Evolutionary conservation across 2,329 filamentous ascomycete genomes (phyloP).

Genomic region (Hyphodiscus sp.): DNA sequence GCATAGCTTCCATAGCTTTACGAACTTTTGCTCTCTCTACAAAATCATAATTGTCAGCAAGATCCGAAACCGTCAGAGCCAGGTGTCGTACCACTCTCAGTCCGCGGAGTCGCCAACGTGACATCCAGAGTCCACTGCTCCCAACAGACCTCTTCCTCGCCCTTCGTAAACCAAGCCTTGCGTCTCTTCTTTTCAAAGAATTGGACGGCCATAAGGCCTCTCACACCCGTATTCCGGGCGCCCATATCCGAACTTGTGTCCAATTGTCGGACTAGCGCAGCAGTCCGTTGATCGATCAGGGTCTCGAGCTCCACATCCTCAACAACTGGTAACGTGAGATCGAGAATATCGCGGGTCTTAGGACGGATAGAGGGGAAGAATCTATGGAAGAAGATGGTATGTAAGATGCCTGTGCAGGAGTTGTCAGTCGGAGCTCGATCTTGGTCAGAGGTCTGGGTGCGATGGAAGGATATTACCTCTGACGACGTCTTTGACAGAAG

Average conservation of each 20-base stretch:
- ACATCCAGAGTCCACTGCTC: constrained; percentile 93
- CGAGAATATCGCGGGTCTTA: constrained; percentile 79
- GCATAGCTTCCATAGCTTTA: constrained; percentile 82
- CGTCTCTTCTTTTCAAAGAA: constrained; percentile 91
- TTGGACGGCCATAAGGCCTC: constrained; percentile 77
- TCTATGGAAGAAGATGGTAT: constrained; percentile 98
- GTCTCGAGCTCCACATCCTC: constrained; percentile 88
- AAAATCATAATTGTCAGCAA: constrained; percentile 3
- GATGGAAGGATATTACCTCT: constrained; percentile 54
- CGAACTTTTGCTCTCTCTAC: constrained; percentile 82
- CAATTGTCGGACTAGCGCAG: constrained; percentile 72
- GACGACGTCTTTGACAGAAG: constrained; percentile 84
- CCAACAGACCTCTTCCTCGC: constrained; percentile 94
- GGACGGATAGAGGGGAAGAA: constrained; percentile 87
- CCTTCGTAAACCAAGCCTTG: constrained; percentile 73
- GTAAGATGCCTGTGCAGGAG: constrained; percentile 64
- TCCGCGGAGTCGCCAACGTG: constrained; percentile 83
- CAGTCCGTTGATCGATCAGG: constrained; percentile 82
- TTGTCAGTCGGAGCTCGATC: constrained; percentile 7
- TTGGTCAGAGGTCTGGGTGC: background rate
- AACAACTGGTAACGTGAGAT: constrained; percentile 83
- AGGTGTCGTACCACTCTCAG: constrained; percentile 66
- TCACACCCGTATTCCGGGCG: constrained; percentile 46
- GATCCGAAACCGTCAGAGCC: background rate
- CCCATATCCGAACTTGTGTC: constrained; percentile 46